Evolutionary conservation across 495 filamentous ascomycete species (phyloP).

Genomic region (Penicillium dipodomyicola): DNA sequence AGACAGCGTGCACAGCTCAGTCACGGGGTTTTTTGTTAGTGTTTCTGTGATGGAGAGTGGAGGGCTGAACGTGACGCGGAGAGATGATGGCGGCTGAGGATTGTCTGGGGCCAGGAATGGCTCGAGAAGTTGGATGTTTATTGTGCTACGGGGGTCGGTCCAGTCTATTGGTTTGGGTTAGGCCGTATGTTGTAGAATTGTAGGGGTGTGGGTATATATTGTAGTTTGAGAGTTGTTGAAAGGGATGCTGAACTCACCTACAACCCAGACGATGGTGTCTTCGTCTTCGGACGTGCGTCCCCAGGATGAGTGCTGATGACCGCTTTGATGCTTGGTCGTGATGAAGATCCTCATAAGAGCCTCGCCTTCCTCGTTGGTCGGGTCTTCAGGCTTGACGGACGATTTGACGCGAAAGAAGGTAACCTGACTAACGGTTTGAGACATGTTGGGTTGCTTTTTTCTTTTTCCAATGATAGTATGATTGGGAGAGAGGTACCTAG

Average conservation of each 20-base stretch:
- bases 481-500: too few relatives aligned
- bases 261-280: constrained; percentile 39
- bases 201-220: not conserved
- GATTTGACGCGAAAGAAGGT: constrained; percentile 41
- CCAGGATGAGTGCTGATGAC: constrained; percentile 41
- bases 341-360: constrained; percentile 31
- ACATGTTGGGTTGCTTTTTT: constrained; percentile 9
- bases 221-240: not conserved
- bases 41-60: constrained; percentile 30
- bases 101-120: constrained; percentile 29
- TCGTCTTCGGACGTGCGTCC: constrained; percentile 40
- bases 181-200: not conserved
- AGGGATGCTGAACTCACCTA: constrained; percentile 27
- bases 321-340: constrained; percentile 34
- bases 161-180: constrained; percentile 32
- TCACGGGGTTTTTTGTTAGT: constrained; percentile 39
- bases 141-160: constrained; percentile 35
- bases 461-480: not conserved
- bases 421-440: constrained; percentile 36
- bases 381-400: constrained; percentile 43
- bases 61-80: constrained; percentile 39
- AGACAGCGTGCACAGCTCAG: constrained; percentile 37
- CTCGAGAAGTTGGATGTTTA: constrained; percentile 16
- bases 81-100: constrained; percentile 16
- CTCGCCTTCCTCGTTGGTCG: constrained; percentile 33